phyloP scores from a whole-genome alignment of 176 grass and related monocot species.

The Dactylis glomerata region DNA sequence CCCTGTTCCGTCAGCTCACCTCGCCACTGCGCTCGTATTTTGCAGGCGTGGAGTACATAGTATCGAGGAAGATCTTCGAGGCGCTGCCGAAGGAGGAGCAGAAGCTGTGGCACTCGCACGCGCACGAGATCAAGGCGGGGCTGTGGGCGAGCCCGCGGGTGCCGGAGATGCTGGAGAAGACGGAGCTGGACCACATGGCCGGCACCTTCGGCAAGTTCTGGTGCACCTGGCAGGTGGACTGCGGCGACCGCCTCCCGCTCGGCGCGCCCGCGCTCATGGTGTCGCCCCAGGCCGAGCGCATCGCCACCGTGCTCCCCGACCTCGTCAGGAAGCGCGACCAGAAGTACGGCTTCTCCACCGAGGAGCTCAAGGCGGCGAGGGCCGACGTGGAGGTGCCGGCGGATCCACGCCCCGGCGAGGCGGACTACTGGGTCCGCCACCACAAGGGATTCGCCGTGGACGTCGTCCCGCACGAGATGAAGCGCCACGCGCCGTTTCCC shows the following conservation, averaged over 20 bases:
- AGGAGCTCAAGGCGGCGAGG: slow-evolving; percentile 46
- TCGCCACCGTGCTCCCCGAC: slow-evolving; percentile 54
- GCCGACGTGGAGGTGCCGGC: slow-evolving; percentile 39
- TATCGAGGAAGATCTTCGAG: slow-evolving; percentile 52
- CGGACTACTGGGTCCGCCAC: slow-evolving; percentile 68
- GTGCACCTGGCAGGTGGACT: slow-evolving; percentile 94
- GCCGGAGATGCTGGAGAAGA: slow-evolving; percentile 44
- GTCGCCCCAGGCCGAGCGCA: slow-evolving; percentile 60
- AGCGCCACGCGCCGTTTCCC: slow-evolving; percentile 56
- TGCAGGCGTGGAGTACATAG: slow-evolving; percentile 80
- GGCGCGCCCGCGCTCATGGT: slow-evolving; percentile 72
- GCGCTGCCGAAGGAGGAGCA: slow-evolving; percentile 58
- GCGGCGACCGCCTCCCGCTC: slow-evolving; percentile 68
- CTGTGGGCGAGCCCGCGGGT: slow-evolving; percentile 53
- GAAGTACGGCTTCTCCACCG: slow-evolving; percentile 52
- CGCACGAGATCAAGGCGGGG: slow-evolving; percentile 70
- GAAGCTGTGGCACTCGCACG: slow-evolving; percentile 91
- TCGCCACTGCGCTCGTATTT: not conserved
- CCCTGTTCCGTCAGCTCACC: not conserved
- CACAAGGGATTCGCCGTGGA: slow-evolving; percentile 73
- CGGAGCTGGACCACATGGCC: slow-evolving; percentile 52
- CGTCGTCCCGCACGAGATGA: slow-evolving; percentile 64
- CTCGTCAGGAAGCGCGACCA: slow-evolving; percentile 56
- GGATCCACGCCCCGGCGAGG: slow-evolving; percentile 30
- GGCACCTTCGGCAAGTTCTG: slow-evolving; percentile 84